Conservation (phyloP, 306 rosid genomes). For the Castanospermum australe region DNA sequence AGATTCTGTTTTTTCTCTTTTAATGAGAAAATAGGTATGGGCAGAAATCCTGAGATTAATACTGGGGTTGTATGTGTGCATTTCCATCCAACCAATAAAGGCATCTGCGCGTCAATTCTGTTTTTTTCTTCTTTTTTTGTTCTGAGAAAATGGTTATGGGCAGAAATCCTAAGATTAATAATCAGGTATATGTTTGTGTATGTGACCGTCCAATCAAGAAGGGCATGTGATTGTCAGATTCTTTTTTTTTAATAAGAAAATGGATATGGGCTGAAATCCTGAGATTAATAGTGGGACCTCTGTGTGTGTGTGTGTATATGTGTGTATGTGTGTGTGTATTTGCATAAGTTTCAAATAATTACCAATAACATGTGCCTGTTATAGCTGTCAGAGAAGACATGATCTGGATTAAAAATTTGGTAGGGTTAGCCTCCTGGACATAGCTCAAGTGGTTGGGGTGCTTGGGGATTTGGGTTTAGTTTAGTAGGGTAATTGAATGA, state of each 20-base stretch:
- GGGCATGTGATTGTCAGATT: too few relatives aligned
- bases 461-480: not conserved
- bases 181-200: too few relatives aligned
- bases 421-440: not conserved
- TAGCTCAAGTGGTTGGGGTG: not conserved
- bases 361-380: not conserved
- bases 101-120: too few relatives aligned
- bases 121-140: too few relatives aligned
- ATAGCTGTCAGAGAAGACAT: not conserved
- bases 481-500: not conserved
- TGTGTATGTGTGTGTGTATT: too few relatives aligned
- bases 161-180: not conserved
- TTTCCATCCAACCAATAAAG: not conserved
- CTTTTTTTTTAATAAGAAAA: too few relatives aligned
- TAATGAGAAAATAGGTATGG: too few relatives aligned
- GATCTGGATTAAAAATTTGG: not conserved
- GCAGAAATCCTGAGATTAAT: not conserved
- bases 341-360: not conserved
- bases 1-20: too few relatives aligned
- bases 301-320: too few relatives aligned
- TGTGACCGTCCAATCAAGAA: too few relatives aligned
- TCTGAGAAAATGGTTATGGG: too few relatives aligned
- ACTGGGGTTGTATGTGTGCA: too few relatives aligned
- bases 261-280: not conserved
- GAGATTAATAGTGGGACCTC: not conserved